Conservation (phyloP, 192 early-diverging fungal genomes). For the Fimicolochytrium jonesii region DNA sequence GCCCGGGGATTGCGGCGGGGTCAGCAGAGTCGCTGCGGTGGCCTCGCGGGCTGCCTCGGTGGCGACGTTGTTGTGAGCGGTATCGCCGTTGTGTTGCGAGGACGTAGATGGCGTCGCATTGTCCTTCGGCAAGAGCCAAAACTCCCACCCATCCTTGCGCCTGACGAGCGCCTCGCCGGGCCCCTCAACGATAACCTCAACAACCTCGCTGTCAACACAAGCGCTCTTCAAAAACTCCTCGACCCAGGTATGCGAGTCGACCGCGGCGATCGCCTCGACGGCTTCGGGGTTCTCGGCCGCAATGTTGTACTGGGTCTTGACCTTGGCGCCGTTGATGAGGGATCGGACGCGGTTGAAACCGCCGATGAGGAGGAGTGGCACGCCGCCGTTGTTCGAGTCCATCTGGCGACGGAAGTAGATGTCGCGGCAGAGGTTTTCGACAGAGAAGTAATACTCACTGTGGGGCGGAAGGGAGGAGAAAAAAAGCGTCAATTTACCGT, state of each 20-base stretch:
- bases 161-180: constrained; percentile 36
- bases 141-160: constrained; percentile 74
- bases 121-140: constrained; percentile 61
- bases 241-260: constrained; percentile 20
- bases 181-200: constrained; percentile 59
- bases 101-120: background rate
- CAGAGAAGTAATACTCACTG: constrained; percentile 94
- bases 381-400: constrained; percentile 74
- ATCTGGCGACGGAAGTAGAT: constrained; percentile 92
- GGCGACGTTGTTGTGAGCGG: background rate
- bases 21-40: no score
- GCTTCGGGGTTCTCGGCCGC: background rate
- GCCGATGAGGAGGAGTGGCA: constrained; percentile 71
- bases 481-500: background rate
- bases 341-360: constrained; percentile 80
- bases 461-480: constrained; percentile 10
- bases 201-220: constrained; percentile 38
- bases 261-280: constrained; percentile 5
- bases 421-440: constrained; percentile 96
- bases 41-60: no score
- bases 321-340: constrained; percentile 26
- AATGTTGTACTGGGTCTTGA: constrained; percentile 10
- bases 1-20: background rate
- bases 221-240: constrained; percentile 22
- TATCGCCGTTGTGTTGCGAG: background rate